phyloP scores from a whole-genome alignment of 202 grass and related monocot species.

The Setaria italica region DNA sequence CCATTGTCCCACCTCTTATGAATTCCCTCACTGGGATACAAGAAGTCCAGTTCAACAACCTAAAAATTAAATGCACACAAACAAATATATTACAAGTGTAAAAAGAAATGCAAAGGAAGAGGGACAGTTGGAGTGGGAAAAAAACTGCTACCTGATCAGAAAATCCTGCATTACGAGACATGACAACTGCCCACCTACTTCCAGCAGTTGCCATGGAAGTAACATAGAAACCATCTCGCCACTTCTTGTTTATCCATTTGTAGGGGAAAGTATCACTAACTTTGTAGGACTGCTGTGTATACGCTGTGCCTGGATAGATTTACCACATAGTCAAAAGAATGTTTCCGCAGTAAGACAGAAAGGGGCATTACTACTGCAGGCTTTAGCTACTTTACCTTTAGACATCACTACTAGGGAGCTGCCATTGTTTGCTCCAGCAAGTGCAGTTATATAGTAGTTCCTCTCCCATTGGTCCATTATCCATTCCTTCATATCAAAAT shows the following conservation, averaged over 20 bases:
- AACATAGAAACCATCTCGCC: conserved; percentile 94
- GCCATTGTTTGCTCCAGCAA: conserved; percentile 94
- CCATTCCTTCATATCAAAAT: conserved; percentile 78
- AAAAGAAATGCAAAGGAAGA: conserved; percentile 12
- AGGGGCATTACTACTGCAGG: conserved; percentile 11
- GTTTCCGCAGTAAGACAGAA: conserved; percentile 28
- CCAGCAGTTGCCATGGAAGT: conserved; percentile 98
- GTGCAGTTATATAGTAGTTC: conserved; percentile 91
- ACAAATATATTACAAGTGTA: conserved; percentile 31
- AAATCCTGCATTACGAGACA: conserved; percentile 96
- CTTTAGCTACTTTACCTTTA: conserved; percentile 72
- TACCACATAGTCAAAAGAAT: conserved; percentile 32
- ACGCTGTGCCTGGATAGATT: conserved; percentile 67
- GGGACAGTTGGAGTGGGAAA: neutral
- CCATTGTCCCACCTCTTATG: conserved; percentile 96
- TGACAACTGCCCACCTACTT: conserved; percentile 94
- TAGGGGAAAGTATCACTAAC: conserved; percentile 95
- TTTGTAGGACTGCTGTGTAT: conserved; percentile 97
- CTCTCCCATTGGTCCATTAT: conserved; percentile 99
- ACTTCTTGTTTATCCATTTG: conserved; percentile 99
- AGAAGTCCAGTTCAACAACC: conserved; percentile 97
- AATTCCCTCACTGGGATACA: conserved; percentile 98
- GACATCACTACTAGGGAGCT: conserved; percentile 97
- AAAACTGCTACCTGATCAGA: conserved; percentile 71
- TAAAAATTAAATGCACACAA: conserved; percentile 46